Conservation (phyloP, 768 basidiomycete genomes). For the Tricholoma saponaceum region DNA sequence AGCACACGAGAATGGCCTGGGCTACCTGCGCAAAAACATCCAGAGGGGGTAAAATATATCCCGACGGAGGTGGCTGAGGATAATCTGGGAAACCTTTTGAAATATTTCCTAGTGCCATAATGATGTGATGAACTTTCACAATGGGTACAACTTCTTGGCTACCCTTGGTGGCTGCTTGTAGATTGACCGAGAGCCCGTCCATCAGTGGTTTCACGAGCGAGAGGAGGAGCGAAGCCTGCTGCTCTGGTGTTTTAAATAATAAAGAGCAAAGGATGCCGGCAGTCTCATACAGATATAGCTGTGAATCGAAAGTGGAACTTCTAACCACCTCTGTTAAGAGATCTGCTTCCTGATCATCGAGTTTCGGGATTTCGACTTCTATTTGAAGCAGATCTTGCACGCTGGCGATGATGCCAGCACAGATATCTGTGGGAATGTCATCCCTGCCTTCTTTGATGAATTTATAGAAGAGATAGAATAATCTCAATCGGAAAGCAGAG, state of each 20-base stretch:
- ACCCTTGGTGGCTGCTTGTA: slow-evolving; percentile 52
- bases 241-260: slow-evolving; percentile 60
- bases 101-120: slow-evolving; percentile 92
- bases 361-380: slow-evolving; percentile 69
- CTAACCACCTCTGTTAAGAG: slow-evolving; percentile 77
- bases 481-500: slow-evolving; percentile 62
- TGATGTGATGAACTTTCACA: slow-evolving; percentile 84
- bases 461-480: slow-evolving; percentile 89
- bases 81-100: slow-evolving; percentile 97
- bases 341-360: slow-evolving; percentile 70
- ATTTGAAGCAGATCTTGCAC: slow-evolving; percentile 78
- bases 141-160: slow-evolving; percentile 71
- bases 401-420: slow-evolving; percentile 64
- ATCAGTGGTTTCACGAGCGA: slow-evolving; percentile 82
- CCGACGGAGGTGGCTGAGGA: slow-evolving; percentile 62
- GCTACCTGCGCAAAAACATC: slow-evolving; percentile 83
- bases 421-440: slow-evolving; percentile 73
- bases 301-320: slow-evolving; percentile 77
- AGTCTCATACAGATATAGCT: slow-evolving; percentile 93
- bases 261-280: slow-evolving; percentile 80
- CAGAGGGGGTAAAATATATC: slow-evolving; percentile 65
- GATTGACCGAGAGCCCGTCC: slow-evolving; percentile 59
- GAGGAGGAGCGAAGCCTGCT: slow-evolving; percentile 64
- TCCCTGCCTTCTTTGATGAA: slow-evolving; percentile 83
- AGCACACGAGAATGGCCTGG: slow-evolving; percentile 79